Conservation (phyloP, 1,284 basidiomycete species). For the Boletus semigastroideus region DNA sequence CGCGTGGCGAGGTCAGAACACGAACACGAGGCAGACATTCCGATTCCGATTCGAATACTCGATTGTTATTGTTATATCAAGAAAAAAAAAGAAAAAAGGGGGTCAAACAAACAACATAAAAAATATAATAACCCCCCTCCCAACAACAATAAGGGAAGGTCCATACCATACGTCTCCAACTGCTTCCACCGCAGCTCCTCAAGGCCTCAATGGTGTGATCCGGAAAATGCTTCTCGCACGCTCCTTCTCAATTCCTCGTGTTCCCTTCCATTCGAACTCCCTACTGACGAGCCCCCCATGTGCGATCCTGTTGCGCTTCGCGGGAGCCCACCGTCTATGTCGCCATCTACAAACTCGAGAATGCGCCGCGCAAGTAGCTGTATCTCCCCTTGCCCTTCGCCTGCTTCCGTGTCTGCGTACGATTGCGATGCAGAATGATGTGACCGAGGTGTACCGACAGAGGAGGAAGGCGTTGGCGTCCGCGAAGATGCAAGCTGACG, state of each 20-base stretch:
- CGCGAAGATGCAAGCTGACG: constrained; percentile 76
- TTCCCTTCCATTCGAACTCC: constrained; percentile 55
- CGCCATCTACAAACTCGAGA: constrained; percentile 79
- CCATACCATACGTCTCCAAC: background rate
- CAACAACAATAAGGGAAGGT: too few species aligned
- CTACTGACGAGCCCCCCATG: constrained; percentile 60
- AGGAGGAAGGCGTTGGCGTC: constrained; percentile 69
- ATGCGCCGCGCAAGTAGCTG: constrained; percentile 82
- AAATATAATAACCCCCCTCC: background rate
- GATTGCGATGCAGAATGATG: constrained; percentile 68
- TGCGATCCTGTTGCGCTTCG: constrained; percentile 64
- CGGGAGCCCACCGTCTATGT: constrained; percentile 54
- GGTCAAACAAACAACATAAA: constrained; percentile 15
- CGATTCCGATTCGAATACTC: too few species aligned
- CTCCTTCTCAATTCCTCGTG: constrained; percentile 79
- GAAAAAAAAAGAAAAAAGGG: constrained; percentile 5
- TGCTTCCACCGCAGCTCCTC: background rate
- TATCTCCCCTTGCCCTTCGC: constrained; percentile 85
- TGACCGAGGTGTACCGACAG: constrained; percentile 71
- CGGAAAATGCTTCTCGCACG: constrained; percentile 73
- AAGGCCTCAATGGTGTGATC: constrained; percentile 46
- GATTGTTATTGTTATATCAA: constrained; percentile 1
- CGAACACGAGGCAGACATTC: constrained; percentile 28
- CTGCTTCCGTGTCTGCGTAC: constrained; percentile 79
- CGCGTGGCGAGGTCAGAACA: constrained; percentile 20